phyloP scores from a whole-genome alignment of 2,329 filamentous ascomycete species.

The Claviceps sp. region DNA sequence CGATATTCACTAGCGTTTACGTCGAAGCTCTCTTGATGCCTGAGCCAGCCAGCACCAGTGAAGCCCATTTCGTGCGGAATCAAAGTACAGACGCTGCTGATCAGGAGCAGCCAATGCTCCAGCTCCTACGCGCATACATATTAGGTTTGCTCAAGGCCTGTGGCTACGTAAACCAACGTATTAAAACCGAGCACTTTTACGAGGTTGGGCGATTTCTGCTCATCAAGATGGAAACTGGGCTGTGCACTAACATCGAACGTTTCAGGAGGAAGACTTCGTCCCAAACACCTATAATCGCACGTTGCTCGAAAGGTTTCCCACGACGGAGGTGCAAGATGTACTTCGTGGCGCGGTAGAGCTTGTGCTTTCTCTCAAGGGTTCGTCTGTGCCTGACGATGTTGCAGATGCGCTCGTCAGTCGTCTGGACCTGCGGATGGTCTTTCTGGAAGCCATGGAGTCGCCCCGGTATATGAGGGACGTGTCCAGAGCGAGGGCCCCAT shows the following conservation, averaged over 20 bases:
- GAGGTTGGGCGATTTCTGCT: conserved; percentile 42
- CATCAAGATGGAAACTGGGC: too few relatives aligned
- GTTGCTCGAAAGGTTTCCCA: conserved; percentile 52
- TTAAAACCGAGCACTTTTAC: conserved; percentile 77
- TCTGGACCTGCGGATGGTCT: conserved; percentile 50
- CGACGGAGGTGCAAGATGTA: conserved; percentile 38
- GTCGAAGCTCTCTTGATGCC: conserved; percentile 72
- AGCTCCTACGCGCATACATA: conserved; percentile 73
- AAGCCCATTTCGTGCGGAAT: conserved; percentile 48
- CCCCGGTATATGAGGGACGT: conserved; percentile 30
- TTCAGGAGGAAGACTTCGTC: conserved; percentile 87
- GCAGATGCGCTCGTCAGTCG: conserved; percentile 47
- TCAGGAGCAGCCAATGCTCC: conserved; percentile 33
- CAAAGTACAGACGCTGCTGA: conserved; percentile 16
- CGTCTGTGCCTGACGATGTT: conserved; percentile 26
- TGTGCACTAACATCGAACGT: neutral
- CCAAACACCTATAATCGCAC: conserved; percentile 78
- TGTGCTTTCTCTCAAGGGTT: conserved; percentile 28
- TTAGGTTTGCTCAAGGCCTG: conserved; percentile 74
- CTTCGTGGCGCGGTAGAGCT: conserved; percentile 42
- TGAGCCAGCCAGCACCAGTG: conserved; percentile 45
- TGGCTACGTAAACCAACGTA: conserved; percentile 60
- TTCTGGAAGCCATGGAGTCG: conserved; percentile 42
- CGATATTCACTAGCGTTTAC: conserved; percentile 83
- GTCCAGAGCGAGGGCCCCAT: conserved; percentile 34